Evolutionary conservation across 2,329 filamentous ascomycete species (phyloP), one percentile per base, ranked within the genome.

Genomic region (Paecilomyces sp.): DNA sequence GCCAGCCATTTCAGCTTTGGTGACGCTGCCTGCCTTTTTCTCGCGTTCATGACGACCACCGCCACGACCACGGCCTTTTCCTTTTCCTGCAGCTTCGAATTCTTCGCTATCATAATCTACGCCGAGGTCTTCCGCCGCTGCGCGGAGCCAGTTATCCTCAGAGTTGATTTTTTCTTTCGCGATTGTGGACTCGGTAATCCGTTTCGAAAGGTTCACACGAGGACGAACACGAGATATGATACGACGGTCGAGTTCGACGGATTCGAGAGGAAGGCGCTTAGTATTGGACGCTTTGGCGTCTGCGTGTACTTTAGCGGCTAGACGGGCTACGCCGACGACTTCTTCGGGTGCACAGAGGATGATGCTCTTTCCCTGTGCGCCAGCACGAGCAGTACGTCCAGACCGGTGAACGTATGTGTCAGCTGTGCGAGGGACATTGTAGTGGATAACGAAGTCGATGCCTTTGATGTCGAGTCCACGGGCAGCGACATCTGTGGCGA

Each of bases 351-450:
- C 87, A 70, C 94, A 97, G 57, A 99, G 86, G 3, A 99, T 80
- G 60, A 99, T 87, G 68, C 91, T 96, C 36, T 90, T 84, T 41
- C 94, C 94, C 0, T 83, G 85, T 12, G 85, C 85, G 22, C 88
- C 84, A 2, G 90, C 93, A 69, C 94, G 90, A 1, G 94, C 94
- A 0, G 94, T 97, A 64, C 94, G 90, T 12, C 94, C 94, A 1
- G 94, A 97, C 25, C 94, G 88, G 72, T 99, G 94, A 13, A 99
- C 92, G 71, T 99, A 99, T 55, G 89, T 89, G 73, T 97, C 93
- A 34, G 94, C 94, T 0, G 91, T 83, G 60, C 92, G 89, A 1
- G 94, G 94, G 0, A 97, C 87, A 74, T 99, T 93, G 77, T 99
- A 99, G 76, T 99, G 94, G 18, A 99, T 79, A 15, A 99, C 89